Base-by-base conservation (phyloP, 441 rosid species). In the Croton laevigatus region DNA sequence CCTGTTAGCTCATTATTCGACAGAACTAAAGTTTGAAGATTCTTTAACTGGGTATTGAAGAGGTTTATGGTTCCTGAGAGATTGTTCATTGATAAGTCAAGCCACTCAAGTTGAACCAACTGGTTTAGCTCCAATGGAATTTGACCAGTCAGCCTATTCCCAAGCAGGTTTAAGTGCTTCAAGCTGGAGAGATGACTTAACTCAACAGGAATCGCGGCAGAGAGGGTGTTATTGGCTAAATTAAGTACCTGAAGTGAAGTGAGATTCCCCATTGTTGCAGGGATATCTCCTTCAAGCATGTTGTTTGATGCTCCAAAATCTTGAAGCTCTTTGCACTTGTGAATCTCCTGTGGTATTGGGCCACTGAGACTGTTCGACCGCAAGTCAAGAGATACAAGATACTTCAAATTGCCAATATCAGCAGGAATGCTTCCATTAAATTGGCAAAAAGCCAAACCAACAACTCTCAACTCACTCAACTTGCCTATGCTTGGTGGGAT, bases 361-460 rank as follows among this genome's bases (percentile, higher is more conserved):
- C 98, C 97, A 20, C 76, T 71, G 66, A 94, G 86, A 66, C 49
- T 20, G 76, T 89, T 94, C n/a, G 49, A 66, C 83, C 88, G 87
- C 78, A 94, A 52, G 75, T 82, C 82, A 71, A 94, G 86, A 46
- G 67, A 48, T 34, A 48, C 65, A 68, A 91, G 73, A 16, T 71
- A 61, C 85, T 86, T 90, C 81, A 94, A 71, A 22, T 75, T 77
- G 17, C 97, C 97, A 70, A 94, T 81, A 79, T 84, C 88, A 5
- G 23, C 70, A 23, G 98, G 97, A 73, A 94, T 89, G n/a, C 82
- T 63, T 69, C 97, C 98, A 66, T 85, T 89, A 23, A 94, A 80
- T 66, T 80, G 86, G 75, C 97, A 90, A 65, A 77, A 83, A 6
- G 90, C 93, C n/a, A 91, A 76, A 11, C 79, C 94, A 1, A 94